Percentiles rank a stretch among this genome's conserved stretches.
These are phyloP conservation scores for Diutina neorugosa DNA, from an alignment of 1,139 yeast genomes.

Conservation along the genomic window DNA sequence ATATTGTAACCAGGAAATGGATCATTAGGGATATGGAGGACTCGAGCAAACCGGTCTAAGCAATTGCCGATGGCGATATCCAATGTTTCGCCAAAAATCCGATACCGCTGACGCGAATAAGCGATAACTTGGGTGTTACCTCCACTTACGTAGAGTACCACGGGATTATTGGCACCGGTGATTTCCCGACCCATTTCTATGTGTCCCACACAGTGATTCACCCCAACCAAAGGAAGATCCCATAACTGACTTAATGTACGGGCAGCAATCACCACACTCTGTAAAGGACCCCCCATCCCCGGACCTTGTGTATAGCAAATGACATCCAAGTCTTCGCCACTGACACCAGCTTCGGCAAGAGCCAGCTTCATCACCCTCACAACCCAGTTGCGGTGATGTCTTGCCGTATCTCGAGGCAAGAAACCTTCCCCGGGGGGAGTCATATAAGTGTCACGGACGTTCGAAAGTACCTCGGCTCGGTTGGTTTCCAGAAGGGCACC, in stretches of 20 bases:
- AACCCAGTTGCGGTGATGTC: slow-evolving; percentile 96
- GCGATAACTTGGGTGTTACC: slow-evolving; percentile 98
- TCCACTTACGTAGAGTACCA: slow-evolving; percentile 91
- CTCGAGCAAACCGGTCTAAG: slow-evolving; percentile 88
- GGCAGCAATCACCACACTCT: slow-evolving; percentile 87
- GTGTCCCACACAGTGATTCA: slow-evolving; percentile 95
- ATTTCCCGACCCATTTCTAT: slow-evolving; percentile 98
- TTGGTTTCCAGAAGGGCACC: slow-evolving; percentile 41
- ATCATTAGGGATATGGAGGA: slow-evolving; percentile 74
- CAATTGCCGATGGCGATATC: slow-evolving; percentile 98
- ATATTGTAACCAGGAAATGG: slow-evolving; percentile 98
- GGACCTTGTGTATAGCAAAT: slow-evolving; percentile 97
- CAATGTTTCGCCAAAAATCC: slow-evolving; percentile 93
- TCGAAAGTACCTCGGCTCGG: slow-evolving; percentile 67
- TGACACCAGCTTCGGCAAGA: slow-evolving; percentile 49
- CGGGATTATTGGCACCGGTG: slow-evolving; percentile 91
- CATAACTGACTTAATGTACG: slow-evolving; percentile 74
- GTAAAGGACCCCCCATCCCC: slow-evolving; percentile 98
- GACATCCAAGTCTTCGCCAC: slow-evolving; percentile 58
- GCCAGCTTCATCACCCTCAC: slow-evolving; percentile 65
- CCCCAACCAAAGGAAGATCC: slow-evolving; percentile 82
- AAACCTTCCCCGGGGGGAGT: slow-evolving; percentile 99
- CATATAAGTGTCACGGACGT: slow-evolving; percentile 85
- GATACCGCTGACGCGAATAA: slow-evolving; percentile 79
- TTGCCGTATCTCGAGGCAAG: slow-evolving; percentile 88